Conservation (phyloP, 2,329 filamentous ascomycete genomes). For the Anthostomella pinea region DNA sequence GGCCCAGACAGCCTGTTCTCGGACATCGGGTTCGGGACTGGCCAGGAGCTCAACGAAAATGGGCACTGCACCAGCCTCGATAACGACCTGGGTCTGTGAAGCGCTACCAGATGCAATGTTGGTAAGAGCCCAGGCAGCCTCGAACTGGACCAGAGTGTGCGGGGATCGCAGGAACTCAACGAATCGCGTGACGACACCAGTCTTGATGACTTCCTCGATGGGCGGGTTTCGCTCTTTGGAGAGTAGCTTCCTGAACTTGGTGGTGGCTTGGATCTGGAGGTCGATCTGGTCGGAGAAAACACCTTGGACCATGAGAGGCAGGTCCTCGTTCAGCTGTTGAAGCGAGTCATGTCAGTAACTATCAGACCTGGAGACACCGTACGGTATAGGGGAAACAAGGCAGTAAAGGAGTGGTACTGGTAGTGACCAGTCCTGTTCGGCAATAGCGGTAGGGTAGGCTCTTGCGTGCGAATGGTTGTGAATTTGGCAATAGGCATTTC, state of each 20-base stretch:
- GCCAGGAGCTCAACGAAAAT: slow-evolving; percentile 96
- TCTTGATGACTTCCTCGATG: slow-evolving; percentile 99
- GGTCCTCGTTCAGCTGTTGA: slow-evolving; percentile 86
- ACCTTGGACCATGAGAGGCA: slow-evolving; percentile 95
- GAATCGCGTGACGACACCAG: slow-evolving; percentile 93
- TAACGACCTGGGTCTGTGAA: slow-evolving; percentile 96
- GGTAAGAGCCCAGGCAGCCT: slow-evolving; percentile 97
- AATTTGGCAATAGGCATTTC: too few species aligned
- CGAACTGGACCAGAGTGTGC: slow-evolving; percentile 97
- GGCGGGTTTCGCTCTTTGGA: slow-evolving; percentile 99
- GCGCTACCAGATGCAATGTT: slow-evolving; percentile 98
- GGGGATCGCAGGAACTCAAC: slow-evolving; percentile 98
- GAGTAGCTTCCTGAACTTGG: slow-evolving; percentile 95
- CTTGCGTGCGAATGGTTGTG: too few species aligned
- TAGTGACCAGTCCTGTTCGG: too few species aligned
- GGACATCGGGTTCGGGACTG: slow-evolving; percentile 95
- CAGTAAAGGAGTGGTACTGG: too few species aligned
- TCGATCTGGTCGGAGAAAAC: slow-evolving; percentile 99
- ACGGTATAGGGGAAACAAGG: too few species aligned
- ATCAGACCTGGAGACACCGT: slow-evolving; percentile 1
- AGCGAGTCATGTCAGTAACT: slow-evolving; percentile 26
- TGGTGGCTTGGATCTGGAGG: slow-evolving; percentile 93
- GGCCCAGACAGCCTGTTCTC: slow-evolving; percentile 98
- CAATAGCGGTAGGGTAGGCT: too few species aligned
- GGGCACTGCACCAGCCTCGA: slow-evolving; percentile 94